Base-by-base conservation (phyloP, 805 yeast species). In the Nakazawaea molendinolei region DNA sequence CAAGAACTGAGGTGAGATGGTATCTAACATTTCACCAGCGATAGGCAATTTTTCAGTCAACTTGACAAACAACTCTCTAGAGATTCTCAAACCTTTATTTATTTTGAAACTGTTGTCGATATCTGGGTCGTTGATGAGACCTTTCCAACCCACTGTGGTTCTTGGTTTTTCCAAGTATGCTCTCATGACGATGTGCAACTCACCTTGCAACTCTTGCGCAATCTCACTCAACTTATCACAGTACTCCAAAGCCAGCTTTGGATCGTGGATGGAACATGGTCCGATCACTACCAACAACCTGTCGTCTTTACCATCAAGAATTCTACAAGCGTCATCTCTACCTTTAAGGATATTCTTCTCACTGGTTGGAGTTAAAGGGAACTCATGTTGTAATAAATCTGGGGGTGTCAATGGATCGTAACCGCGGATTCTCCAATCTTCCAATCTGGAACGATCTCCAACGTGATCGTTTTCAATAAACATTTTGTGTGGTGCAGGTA, bases 121-220 rank as follows among this genome's bases (percentile, higher is more conserved):
- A 52, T 92, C 95, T 22, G 98, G 98, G 60, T 90, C 98, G 58
- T 90, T 90, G 52, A 90, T 92, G 47, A 90, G 71, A 49, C 98
- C 98, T 65, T 90, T 90, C 98, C 98, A 90, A 42, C 98, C 98
- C 31, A 92, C 97, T 20, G 97, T 90, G 34, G 98, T 90, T 65
- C 98, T 79, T 50, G 98, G 98, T 64, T 90, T 90, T 61, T 90
- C 98, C 53, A 92, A 71, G 67, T 92, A 92, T 3, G 97, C 97
- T 65, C 98, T 79, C 98, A 92, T 92, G 44, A 92, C 80, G 41
- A 92, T 79, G 39, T 79, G 74, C 42, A 92, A 69, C 48, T 90
- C 96, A 32, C 74, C 77, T 45, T 79, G 69, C 44, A 83, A 67
- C 53, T 76, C 69, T 39, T 76, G 76, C 28, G 82, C 63, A 24